These are phyloP conservation scores for Cyberlindnera lachancei DNA, from an alignment of 805 yeast genomes.

Conservation along the genomic window DNA sequence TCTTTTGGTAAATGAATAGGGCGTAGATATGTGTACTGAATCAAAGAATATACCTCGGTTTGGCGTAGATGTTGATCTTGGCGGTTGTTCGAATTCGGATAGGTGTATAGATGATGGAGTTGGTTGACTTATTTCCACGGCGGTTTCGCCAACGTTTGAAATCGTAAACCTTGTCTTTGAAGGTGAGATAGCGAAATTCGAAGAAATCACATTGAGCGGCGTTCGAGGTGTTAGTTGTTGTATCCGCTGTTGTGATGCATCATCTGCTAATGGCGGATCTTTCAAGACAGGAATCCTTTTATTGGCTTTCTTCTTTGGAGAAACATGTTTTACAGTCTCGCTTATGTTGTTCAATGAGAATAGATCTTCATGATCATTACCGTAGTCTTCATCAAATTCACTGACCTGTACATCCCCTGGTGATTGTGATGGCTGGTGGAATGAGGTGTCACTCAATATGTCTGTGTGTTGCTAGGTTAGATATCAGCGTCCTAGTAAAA, in stretches of 20 bases:
- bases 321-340: conserved; percentile 7
- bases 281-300: no score
- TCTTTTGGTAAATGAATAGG: conserved; percentile 5
- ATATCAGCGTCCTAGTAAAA: no score
- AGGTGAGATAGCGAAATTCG: neutral
- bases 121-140: neutral
- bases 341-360: conserved; percentile 12
- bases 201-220: no score
- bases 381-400: neutral
- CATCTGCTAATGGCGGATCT: no score
- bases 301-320: conserved; percentile 10
- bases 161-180: neutral
- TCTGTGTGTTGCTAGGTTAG: neutral
- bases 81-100: conserved; percentile 22
- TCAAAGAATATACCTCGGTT: no score
- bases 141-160: neutral
- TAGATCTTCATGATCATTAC: conserved; percentile 6
- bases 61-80: conserved; percentile 24
- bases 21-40: no score
- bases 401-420: neutral
- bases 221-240: neutral
- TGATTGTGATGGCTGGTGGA: neutral
- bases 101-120: conserved; percentile 17
- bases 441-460: conserved; percentile 1
- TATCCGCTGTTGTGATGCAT: no score